Base-by-base conservation (phyloP, 2,329 filamentous ascomycete genomes). In the Cytospora piceicola region DNA sequence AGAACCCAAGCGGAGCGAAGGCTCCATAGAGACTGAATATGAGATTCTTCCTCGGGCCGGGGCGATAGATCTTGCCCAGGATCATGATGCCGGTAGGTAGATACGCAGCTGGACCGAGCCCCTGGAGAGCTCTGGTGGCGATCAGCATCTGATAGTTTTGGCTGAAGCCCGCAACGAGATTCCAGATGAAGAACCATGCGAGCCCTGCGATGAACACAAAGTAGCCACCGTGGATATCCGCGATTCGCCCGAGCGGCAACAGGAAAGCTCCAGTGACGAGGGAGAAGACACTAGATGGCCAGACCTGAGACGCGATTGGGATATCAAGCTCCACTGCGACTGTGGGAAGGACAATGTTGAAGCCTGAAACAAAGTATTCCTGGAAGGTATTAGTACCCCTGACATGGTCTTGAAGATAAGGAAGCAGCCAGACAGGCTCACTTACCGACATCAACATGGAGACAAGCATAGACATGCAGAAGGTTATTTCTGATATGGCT, bases 361-460 rank as follows among this genome's bases (percentile, higher is more conserved):
- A 95, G 36, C 92, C 92, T 56, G 88, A 90, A 59, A 94, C 85
- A 73, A 90, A 90, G 76, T 89, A 94, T 77, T 94, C 91, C 81
- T 86, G 72, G 65, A 14, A 4, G 2, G 11, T 49, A 24, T 64
- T n/a, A 61, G 57, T 52, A 57, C n/a, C 11, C 9, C 15, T 54
- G 8, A 46, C 27, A 6, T 30, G 1, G n/a, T 30, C 17, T 14
- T 1, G 20, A 3, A 22, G 12, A 14, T 15, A 14, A 15, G 22
- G 32, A 22, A 4, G 5, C 17, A 17, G 24, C 20, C 15, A 36
- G 34, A 15, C 9, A 32, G 20, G 11, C 1, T 49, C 15, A 73
- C 79, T 61, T 72, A 81, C 80, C 36, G 83, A 78, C 63, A 88
- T 79, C 63, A 87, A 82, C 75, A 87, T 83, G 24, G 84, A 87